A percentile compares a stretch with the other conserved stretches of the same genome.
phyloP scores from a whole-genome alignment of 2,329 filamentous ascomycete species.

The Orbilia brochopaga region DNA sequence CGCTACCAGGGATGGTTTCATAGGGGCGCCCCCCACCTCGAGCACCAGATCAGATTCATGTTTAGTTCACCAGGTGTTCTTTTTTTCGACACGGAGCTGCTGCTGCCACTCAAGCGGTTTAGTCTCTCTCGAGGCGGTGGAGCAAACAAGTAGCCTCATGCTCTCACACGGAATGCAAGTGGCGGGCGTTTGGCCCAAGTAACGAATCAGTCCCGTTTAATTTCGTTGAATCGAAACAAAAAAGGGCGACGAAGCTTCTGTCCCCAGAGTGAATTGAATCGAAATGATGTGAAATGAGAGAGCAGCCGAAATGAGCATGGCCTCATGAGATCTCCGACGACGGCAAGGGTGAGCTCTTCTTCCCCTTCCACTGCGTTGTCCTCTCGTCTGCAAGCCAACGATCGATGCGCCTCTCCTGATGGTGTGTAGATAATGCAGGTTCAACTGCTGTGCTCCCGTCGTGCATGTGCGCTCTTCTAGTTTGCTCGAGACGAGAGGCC shows the following conservation, averaged over 20 bases:
- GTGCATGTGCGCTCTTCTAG: conserved; percentile 15
- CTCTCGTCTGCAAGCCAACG: conserved; percentile 15
- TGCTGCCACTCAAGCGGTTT: neutral
- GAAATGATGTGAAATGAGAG: neutral
- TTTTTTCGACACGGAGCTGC: neutral
- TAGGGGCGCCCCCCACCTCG: conserved; percentile 1
- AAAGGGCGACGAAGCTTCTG: neutral
- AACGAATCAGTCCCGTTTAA: neutral
- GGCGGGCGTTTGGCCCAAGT: neutral
- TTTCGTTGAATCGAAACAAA: neutral
- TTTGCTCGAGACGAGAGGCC: neutral
- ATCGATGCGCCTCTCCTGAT: neutral
- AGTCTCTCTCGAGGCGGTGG: neutral
- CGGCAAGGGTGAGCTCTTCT: neutral
- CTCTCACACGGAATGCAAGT: neutral
- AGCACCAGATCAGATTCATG: neutral
- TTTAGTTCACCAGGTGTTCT: neutral
- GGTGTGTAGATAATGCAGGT: conserved; percentile 38
- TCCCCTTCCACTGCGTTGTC: conserved; percentile 22
- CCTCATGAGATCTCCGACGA: neutral
- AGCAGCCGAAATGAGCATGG: neutral
- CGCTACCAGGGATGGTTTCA: conserved; percentile 10
- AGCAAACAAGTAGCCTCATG: neutral
- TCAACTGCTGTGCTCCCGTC: conserved; percentile 41
- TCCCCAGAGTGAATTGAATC: neutral